These are phyloP conservation scores for Phytophthora aleatoria DNA, from an alignment of 352 stramenopile genomes.

Conservation along the genomic window DNA sequence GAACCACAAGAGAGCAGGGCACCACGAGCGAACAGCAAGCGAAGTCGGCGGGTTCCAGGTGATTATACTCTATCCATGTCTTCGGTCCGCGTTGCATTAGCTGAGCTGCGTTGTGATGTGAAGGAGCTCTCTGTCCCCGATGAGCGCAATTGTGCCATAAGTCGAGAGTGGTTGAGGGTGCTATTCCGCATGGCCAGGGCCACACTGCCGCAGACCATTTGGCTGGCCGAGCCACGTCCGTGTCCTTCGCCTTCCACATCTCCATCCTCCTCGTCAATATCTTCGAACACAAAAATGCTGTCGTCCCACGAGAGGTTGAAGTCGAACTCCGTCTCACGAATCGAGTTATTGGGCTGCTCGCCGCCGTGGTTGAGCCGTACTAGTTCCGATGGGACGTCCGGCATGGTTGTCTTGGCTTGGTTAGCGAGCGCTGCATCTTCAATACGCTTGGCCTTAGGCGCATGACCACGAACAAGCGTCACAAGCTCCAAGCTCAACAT, in stretches of 20 bases:
- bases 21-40: conserved; percentile 28
- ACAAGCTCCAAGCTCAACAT: conserved; percentile 50
- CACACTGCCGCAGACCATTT: conserved; percentile 53
- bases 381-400: conserved; percentile 58
- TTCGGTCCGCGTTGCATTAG: conserved; percentile 48
- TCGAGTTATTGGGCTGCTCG: conserved; percentile 76
- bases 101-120: conserved; percentile 29
- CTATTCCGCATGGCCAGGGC: conserved; percentile 53
- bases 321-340: conserved; percentile 83
- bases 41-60: conserved; percentile 19
- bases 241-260: conserved; percentile 45
- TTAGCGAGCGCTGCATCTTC: conserved; percentile 54
- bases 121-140: conserved; percentile 39
- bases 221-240: conserved; percentile 27
- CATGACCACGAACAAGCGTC: conserved; percentile 35
- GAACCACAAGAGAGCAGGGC: conserved; percentile 3
- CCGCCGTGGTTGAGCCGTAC: conserved; percentile 63
- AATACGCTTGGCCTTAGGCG: conserved; percentile 69
- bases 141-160: conserved; percentile 59
- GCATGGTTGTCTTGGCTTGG: conserved; percentile 55
- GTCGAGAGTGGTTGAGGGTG: conserved; percentile 64
- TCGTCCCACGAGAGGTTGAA: conserved; percentile 76
- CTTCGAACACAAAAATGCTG: conserved; percentile 75
- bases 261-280: conserved; percentile 51
- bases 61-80: conserved; percentile 76